A percentile compares a stretch with the other conserved stretches of the same genome.
These are phyloP conservation scores for Asterophora lycoperdoides DNA, from an alignment of 768 basidiomycete genomes.

Conservation along the genomic window DNA sequence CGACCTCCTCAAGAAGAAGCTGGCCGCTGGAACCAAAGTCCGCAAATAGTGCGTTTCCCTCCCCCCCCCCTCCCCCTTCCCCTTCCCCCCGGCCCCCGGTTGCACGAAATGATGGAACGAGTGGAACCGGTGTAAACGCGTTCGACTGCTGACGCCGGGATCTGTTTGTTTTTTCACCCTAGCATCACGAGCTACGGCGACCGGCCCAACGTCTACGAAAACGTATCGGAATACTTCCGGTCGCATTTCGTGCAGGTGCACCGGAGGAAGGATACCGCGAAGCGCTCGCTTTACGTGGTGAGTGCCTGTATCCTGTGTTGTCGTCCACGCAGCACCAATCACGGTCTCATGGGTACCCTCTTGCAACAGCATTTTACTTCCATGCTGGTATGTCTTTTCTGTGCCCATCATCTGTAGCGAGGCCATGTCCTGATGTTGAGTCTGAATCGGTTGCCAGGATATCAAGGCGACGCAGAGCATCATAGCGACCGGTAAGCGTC, in stretches of 20 bases:
- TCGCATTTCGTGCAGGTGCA: constrained; percentile 80
- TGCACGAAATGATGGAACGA: too few relatives aligned
- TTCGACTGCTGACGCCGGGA: too few relatives aligned
- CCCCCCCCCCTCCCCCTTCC: constrained; percentile 2
- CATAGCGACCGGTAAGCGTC: constrained; percentile 52
- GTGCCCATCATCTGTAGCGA: neutral
- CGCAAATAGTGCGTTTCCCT: constrained; percentile 64
- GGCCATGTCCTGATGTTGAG: neutral
- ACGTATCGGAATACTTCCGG: constrained; percentile 75
- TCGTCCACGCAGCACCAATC: neutral
- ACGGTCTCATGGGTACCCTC: neutral
- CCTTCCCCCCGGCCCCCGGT: too few relatives aligned
- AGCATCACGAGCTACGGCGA: constrained; percentile 79
- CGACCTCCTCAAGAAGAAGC: constrained; percentile 69
- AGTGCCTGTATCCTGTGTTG: constrained; percentile 28
- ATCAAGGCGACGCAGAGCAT: constrained; percentile 63
- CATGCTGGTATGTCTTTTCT: constrained; percentile 47
- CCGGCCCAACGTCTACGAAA: constrained; percentile 65
- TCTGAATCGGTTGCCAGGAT: constrained; percentile 40
- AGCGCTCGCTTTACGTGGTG: constrained; percentile 61
- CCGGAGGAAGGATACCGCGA: constrained; percentile 55
- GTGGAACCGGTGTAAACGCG: too few relatives aligned
- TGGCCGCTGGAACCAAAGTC: constrained; percentile 62
- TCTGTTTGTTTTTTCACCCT: too few relatives aligned
- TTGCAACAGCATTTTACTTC: constrained; percentile 58